Conservation (phyloP, 2,329 filamentous ascomycete genomes). For the Exophiala mesophila region DNA sequence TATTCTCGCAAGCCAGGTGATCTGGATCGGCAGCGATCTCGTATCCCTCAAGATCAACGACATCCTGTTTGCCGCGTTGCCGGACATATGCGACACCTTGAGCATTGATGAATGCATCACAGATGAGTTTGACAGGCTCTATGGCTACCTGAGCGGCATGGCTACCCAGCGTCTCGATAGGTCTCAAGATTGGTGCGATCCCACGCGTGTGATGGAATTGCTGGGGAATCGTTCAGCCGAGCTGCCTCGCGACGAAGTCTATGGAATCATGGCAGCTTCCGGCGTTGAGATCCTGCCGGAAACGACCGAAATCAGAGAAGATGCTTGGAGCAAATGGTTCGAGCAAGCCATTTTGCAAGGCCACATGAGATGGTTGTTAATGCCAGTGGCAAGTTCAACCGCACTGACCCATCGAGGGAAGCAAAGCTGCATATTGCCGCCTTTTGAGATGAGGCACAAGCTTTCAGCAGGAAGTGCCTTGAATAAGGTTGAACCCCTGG, state of each 20-base stretch:
- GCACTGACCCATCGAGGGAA: not conserved
- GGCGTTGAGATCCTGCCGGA: not conserved
- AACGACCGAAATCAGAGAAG: not conserved
- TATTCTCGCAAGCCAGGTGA: not conserved
- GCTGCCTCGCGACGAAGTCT: not conserved
- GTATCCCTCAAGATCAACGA: not conserved
- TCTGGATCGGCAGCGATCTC: not conserved
- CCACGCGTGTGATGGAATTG: not conserved
- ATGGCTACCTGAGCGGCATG: not conserved
- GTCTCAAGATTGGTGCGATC: not conserved
- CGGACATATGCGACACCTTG: not conserved
- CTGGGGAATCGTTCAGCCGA: not conserved
- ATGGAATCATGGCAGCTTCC: not conserved
- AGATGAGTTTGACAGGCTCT: not conserved
- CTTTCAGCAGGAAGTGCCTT: not conserved
- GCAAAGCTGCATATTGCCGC: not conserved
- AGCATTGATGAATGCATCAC: not conserved
- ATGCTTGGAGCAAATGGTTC: not conserved
- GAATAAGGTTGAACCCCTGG: not conserved
- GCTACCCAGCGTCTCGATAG: not conserved
- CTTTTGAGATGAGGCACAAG: not conserved
- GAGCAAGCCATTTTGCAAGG: not conserved
- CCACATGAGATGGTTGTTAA: not conserved
- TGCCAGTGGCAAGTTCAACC: not conserved
- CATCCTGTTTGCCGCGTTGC: not conserved